Evolutionary conservation across 495 filamentous ascomycete species (phyloP).

Genomic region (Usnea hakonensis): DNA sequence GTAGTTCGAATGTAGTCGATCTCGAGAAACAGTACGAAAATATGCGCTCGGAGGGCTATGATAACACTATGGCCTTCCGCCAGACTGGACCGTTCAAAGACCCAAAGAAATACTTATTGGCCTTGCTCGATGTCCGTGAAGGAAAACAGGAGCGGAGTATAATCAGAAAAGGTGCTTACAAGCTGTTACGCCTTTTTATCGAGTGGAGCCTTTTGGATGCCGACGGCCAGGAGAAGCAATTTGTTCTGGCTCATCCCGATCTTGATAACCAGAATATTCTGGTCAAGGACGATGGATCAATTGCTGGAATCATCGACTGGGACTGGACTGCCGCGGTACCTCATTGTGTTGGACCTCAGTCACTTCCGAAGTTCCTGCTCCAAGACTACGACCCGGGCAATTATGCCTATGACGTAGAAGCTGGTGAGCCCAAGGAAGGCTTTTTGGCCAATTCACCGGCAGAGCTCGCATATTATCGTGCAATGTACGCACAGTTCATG

Average conservation of each 20-base stretch:
- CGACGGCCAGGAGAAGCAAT: conserved; percentile 7
- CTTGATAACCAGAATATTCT: conserved; percentile 34
- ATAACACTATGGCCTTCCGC: not conserved
- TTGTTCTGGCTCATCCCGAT: conserved; percentile 34
- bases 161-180: not conserved
- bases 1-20: not conserved
- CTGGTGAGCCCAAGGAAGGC: not conserved
- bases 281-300: conserved; percentile 31
- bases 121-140: not conserved
- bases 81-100: not conserved
- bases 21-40: not conserved
- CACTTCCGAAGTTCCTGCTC: conserved; percentile 33
- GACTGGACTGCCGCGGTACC: conserved; percentile 26
- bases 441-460: not conserved
- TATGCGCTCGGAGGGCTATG: not conserved
- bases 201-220: not conserved
- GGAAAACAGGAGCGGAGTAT: not conserved
- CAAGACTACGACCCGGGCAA: conserved; percentile 32
- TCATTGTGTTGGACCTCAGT: conserved; percentile 20
- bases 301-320: conserved; percentile 38
- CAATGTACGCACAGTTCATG: not conserved
- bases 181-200: not conserved
- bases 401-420: conserved; percentile 1
- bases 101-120: not conserved
- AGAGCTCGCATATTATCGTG: not conserved